These are phyloP conservation scores for Mycena metata DNA, from an alignment of 768 basidiomycete genomes.

Conservation along the genomic window DNA sequence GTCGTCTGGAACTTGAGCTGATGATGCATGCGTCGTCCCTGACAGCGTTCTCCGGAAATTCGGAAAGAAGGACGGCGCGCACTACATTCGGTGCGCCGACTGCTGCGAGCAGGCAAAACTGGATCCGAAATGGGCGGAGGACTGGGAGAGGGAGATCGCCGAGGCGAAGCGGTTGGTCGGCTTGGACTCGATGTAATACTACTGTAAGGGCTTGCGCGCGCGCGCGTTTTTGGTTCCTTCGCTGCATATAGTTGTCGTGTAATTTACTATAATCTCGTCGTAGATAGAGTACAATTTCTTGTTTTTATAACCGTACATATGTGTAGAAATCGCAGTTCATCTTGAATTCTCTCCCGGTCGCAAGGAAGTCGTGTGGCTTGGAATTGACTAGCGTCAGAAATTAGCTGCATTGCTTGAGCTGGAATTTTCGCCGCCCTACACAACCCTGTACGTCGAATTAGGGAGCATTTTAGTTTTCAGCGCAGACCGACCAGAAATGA, in stretches of 20 bases:
- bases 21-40: background rate
- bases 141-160: constrained; percentile 27
- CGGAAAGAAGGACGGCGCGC: constrained; percentile 52
- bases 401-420: background rate
- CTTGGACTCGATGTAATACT: constrained; percentile 13
- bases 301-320: too few species aligned
- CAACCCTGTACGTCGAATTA: constrained; percentile 2
- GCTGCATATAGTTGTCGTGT: background rate
- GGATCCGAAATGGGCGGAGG: constrained; percentile 24
- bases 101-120: constrained; percentile 45
- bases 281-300: constrained; percentile 20
- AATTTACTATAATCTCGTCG: constrained; percentile 1
- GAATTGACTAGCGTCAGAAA: constrained; percentile 5
- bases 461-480: background rate
- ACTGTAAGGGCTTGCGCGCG: background rate
- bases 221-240: background rate
- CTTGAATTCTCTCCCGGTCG: background rate
- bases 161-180: constrained; percentile 21
- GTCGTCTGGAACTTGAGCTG: constrained; percentile 5
- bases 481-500: constrained; percentile 9
- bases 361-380: constrained; percentile 13
- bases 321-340: too few species aligned
- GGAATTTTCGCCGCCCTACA: constrained; percentile 1
- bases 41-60: constrained; percentile 59
- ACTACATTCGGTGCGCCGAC: constrained; percentile 66